Evolutionary conservation across 306 rosid species (phyloP), one percentile per base, ranked within the genome.

Genomic region (Vicia faba): DNA sequence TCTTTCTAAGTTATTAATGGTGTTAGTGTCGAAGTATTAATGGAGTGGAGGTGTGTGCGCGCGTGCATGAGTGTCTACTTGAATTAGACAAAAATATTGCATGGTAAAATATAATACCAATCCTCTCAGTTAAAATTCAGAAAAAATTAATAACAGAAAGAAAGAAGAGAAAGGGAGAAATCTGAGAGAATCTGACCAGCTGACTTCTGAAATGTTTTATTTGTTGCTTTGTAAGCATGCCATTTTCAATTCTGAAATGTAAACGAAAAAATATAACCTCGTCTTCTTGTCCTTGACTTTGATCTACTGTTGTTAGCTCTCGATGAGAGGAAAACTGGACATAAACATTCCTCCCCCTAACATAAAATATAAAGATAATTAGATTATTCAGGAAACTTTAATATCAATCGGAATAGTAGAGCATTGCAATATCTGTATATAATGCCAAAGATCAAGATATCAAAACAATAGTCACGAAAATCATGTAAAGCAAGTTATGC

Each of bases 121-220:
- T 26, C 50, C 15, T 57, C 60, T 61, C 40, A 66, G 29, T 57
- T 36, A 64, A 49, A 68, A 48, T 31, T 69, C 57, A 66, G 60
- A 67, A 64, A 43, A 58, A 59, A 19, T 64, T 46, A 48, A 68
- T n/a, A 31, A 72, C 56, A 56, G 79, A 78, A 62, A 82, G 81
- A 82, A 78, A 79, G 77, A 74, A 69, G 67, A 74, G 73, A 81
- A 45, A 83, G 76, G 82, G 67, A n/a, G n/a, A n/a, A n/a, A n/a
- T n/a, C n/a, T n/a, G n/a, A n/a, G n/a, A n/a, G n/a, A n/a, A n/a
- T n/a, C 98, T 90, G 89, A 95, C 99, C 99, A 84, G 97, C 99
- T 77, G 99, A 90, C 95, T 90, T 95, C 97, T 95, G 97, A 80
- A 95, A 95, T 7, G n/a, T n/a, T n/a, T n/a, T n/a, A n/a, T n/a